Percentiles rank a stretch among this genome's conserved stretches.
phyloP scores from a whole-genome alignment of 352 stramenopile genomes.

The Phytophthora macrochlamydospora region DNA sequence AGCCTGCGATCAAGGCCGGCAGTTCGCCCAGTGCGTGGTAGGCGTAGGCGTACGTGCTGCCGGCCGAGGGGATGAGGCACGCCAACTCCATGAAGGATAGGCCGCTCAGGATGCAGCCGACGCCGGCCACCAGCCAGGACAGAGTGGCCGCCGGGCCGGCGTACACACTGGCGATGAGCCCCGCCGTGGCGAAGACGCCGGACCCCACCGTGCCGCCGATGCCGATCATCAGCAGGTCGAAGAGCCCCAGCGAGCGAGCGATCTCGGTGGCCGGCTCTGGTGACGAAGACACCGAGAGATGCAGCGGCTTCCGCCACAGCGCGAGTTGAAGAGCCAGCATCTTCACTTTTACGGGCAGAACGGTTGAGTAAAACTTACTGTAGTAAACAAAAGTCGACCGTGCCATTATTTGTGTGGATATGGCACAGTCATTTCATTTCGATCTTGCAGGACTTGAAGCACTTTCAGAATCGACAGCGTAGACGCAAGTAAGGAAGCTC shows the following conservation, averaged over 20 bases:
- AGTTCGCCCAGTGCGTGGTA: conserved; percentile 94
- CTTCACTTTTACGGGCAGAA: neutral
- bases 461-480: neutral
- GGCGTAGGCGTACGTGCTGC: conserved; percentile 93
- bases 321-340: conserved; percentile 51
- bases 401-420: neutral
- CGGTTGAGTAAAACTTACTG: conserved; percentile 2
- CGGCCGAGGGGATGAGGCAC: conserved; percentile 84
- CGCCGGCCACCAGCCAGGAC: conserved; percentile 84
- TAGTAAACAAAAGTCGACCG: neutral
- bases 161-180: conserved; percentile 68
- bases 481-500: neutral
- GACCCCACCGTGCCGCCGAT: conserved; percentile 94
- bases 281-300: conserved; percentile 16
- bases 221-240: conserved; percentile 93
- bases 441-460: neutral
- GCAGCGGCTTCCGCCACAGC: conserved; percentile 82
- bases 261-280: conserved; percentile 8
- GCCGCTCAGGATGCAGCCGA: conserved; percentile 80
- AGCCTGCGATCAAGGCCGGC: conserved; percentile 89
- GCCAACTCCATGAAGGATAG: conserved; percentile 94
- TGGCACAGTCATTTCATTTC: neutral
- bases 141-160: conserved; percentile 81
- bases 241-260: conserved; percentile 74
- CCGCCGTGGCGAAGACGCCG: conserved; percentile 91